Conservation (phyloP, 2,329 filamentous ascomycete genomes). For the Phialophora expanda region DNA sequence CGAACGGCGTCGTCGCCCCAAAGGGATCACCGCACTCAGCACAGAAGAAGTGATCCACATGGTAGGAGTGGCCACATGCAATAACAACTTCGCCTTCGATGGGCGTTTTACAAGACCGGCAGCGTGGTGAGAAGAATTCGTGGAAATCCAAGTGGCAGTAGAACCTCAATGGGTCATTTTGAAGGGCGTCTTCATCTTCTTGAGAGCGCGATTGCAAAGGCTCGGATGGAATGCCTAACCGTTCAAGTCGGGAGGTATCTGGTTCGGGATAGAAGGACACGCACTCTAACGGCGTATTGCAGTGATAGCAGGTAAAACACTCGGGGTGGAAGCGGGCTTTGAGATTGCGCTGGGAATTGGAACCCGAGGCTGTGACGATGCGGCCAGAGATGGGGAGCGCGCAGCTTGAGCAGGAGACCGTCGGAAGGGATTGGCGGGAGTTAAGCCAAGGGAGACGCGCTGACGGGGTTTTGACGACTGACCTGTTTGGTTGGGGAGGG, state of each 20-base stretch:
- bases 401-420: conserved; percentile 83
- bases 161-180: conserved; percentile 76
- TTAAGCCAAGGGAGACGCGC: conserved; percentile 40
- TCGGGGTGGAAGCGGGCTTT: conserved; percentile 80
- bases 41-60: conserved; percentile 98
- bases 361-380: conserved; percentile 80
- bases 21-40: conserved; percentile 92
- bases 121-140: conserved; percentile 87
- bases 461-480: conserved; percentile 44
- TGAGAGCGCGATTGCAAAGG: neutral
- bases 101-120: conserved; percentile 94
- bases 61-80: conserved; percentile 93
- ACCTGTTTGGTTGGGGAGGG: conserved; percentile 44
- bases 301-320: conserved; percentile 89
- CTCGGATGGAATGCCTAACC: conserved; percentile 54
- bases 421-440: conserved; percentile 53
- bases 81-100: conserved; percentile 95
- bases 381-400: conserved; percentile 83
- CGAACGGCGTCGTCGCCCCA: conserved; percentile 72
- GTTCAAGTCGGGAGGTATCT: conserved; percentile 69
- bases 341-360: conserved; percentile 39
- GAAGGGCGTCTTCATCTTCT: neutral
- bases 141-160: conserved; percentile 99
- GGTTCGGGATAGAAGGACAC: conserved; percentile 97
- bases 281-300: conserved; percentile 85